phyloP scores from a whole-genome alignment of 2,329 filamentous ascomycete species.

The Cladosporium cucumerinum region DNA sequence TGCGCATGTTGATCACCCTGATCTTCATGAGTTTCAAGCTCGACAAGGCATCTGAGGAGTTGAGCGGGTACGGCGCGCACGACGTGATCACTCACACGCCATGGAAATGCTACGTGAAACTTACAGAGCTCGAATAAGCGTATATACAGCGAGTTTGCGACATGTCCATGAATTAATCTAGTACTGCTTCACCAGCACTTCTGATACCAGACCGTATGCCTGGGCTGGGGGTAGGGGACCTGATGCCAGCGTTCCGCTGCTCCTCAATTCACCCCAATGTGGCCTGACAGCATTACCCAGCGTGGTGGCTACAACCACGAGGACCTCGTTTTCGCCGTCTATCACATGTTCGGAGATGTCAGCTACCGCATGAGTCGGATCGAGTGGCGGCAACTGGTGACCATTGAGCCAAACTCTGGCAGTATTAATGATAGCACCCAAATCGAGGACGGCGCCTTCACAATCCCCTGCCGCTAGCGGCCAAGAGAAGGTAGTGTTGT shows the following conservation, averaged over 20 bases:
- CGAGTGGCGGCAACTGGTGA: conserved; percentile 30
- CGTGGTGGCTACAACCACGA: conserved; percentile 33
- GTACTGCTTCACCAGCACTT: conserved; percentile 9
- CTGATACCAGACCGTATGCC: conserved; percentile 17
- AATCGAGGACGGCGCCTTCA: conserved; percentile 28
- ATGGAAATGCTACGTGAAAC: conserved; percentile 28
- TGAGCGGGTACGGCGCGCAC: conserved; percentile 23
- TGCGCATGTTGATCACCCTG: conserved; percentile 2
- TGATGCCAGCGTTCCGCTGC: conserved; percentile 4
- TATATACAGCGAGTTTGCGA: not conserved
- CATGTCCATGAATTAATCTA: not conserved
- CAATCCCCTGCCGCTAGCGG: conserved; percentile 19
- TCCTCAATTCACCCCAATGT: conserved; percentile 2
- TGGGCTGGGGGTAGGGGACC: conserved; percentile 14
- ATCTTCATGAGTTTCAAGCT: conserved; percentile 5
- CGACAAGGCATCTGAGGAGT: not conserved
- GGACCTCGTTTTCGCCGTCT: conserved; percentile 29
- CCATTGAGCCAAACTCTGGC: conserved; percentile 33
- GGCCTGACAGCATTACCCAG: conserved; percentile 29
- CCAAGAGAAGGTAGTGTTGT: conserved; percentile 34
- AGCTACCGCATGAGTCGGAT: conserved; percentile 28
- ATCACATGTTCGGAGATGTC: conserved; percentile 27
- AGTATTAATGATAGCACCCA: conserved; percentile 33
- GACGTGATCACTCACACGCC: conserved; percentile 33
- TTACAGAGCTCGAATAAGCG: conserved; percentile 1